Base-by-base conservation (phyloP, 1,284 basidiomycete genomes). In the Ceratobasidium sp. region DNA sequence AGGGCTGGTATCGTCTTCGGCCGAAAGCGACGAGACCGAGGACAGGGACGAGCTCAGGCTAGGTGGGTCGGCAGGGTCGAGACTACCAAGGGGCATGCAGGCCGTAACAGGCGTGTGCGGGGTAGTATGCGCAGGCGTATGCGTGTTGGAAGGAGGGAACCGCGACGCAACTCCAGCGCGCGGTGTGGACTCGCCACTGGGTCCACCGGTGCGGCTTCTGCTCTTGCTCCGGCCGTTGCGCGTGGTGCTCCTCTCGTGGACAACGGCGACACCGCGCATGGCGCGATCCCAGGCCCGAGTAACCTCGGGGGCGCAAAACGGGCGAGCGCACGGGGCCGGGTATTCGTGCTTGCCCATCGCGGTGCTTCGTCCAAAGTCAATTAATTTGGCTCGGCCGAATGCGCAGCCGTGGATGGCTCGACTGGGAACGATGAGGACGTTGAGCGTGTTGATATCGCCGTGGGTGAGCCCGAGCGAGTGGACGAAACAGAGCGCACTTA, bases 341-440 rank as follows among this genome's bases (percentile, higher is more conserved):
- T 71, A 71, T 27, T 71, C 68, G 43, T 71, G 68, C 14, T 71
- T 71, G 29, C 68, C 68, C 43, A 71, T 56, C 8, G 68, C 68
- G 54, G 53, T 90, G n/a, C 90, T 91, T 24, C 92, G 88, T 0
- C 92, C 92, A 81, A 94, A 94, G 80, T 94, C 92, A 75, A 94
- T 85, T 51, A 94, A 83, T 80, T 94, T 94, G 81, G 94, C 84
- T n/a, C 43, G 39, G 13, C 68, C 68, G 46, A 71, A 71, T 34
- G 68, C 68, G n/a, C 68, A 39, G 8, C 68, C 68, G 34, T 61
- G 39, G 2, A 71, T 27, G 19, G 68, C 68, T 39, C 68, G 68
- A n/a, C 53, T 59, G 16, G 68, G 68, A 9, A 90, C 92, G 66
- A 93, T 90, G 78, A 92, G 90, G 13, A 94, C 84, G 79, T 94